Evolutionary conservation across 495 filamentous ascomycete genomes (phyloP).

Genomic region (Penicillium chermesinum): DNA sequence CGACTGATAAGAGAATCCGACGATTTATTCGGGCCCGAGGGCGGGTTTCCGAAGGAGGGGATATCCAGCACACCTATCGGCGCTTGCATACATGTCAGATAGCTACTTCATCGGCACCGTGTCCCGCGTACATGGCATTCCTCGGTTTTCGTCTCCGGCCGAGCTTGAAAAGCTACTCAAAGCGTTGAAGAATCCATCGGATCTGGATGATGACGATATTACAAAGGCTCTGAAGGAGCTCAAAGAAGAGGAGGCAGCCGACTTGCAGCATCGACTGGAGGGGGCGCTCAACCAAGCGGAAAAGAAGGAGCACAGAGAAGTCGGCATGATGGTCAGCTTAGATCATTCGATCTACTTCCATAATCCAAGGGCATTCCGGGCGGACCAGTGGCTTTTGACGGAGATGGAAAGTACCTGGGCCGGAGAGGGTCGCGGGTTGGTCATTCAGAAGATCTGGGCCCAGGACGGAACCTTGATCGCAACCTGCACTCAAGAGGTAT

Average conservation of each 20-base stretch:
- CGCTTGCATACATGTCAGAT: slow-evolving; percentile 89
- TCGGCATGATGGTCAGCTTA: slow-evolving; percentile 95
- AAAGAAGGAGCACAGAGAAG: slow-evolving; percentile 28
- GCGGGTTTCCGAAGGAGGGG: slow-evolving; percentile 66
- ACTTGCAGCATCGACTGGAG: slow-evolving; percentile 35
- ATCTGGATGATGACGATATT: slow-evolving; percentile 42
- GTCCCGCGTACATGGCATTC: slow-evolving; percentile 66
- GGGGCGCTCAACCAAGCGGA: slow-evolving; percentile 27
- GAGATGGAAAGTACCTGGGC: slow-evolving; percentile 96
- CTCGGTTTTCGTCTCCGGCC: slow-evolving; percentile 49
- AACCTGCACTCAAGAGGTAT: slow-evolving; percentile 45
- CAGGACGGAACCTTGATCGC: slow-evolving; percentile 79
- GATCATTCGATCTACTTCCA: slow-evolving; percentile 97
- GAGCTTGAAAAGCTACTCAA: slow-evolving; percentile 35
- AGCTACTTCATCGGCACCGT: slow-evolving; percentile 91
- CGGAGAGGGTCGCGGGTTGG: slow-evolving; percentile 82
- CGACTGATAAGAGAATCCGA: slow-evolving; percentile 63
- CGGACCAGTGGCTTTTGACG: slow-evolving; percentile 90
- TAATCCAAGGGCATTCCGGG: slow-evolving; percentile 66
- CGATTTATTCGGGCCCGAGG: slow-evolving; percentile 79
- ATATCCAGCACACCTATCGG: slow-evolving; percentile 72
- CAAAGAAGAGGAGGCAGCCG: slow-evolving; percentile 40
- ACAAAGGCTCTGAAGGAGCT: slow-evolving; percentile 36
- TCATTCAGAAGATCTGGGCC: slow-evolving; percentile 81
- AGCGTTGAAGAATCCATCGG: slow-evolving; percentile 43